Evolutionary conservation across 768 basidiomycete genomes (phyloP).

Genomic region (Boletales sp.): DNA sequence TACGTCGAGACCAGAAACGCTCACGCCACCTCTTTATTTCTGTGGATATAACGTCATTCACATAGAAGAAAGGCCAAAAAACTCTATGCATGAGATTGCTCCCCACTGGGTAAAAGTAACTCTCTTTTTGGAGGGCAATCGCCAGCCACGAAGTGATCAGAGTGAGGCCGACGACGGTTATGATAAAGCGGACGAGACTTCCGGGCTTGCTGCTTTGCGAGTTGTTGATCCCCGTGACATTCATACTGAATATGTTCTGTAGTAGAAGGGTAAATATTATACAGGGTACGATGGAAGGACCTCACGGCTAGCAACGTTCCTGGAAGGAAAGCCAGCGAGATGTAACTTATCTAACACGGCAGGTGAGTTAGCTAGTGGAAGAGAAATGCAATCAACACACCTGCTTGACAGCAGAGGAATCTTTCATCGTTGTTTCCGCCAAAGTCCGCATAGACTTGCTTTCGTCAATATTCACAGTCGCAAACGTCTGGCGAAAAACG

Average conservation of each 20-base stretch:
- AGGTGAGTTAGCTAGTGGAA: background rate
- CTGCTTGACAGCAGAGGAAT: slow-evolving; percentile 19
- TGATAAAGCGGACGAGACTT: slow-evolving; percentile 39
- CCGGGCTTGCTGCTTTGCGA: slow-evolving; percentile 8
- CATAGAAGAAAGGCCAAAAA: slow-evolving; percentile 22
- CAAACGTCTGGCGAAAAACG: slow-evolving; percentile 42
- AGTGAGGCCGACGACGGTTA: slow-evolving; percentile 42
- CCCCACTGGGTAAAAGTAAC: slow-evolving; percentile 5
- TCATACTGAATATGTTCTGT: slow-evolving; percentile 31
- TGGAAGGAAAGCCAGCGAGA: slow-evolving; percentile 58
- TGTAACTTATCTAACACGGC: slow-evolving; percentile 42
- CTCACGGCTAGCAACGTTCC: slow-evolving; percentile 39
- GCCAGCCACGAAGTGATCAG: slow-evolving; percentile 50
- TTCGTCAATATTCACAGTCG: slow-evolving; percentile 50
- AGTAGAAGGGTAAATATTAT: slow-evolving; percentile 13
- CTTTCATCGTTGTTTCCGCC: background rate
- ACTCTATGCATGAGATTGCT: slow-evolving; percentile 10
- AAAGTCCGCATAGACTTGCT: slow-evolving; percentile 23
- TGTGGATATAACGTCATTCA: slow-evolving; percentile 1
- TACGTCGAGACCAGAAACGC: background rate
- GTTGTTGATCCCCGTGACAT: slow-evolving; percentile 26
- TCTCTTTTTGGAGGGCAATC: slow-evolving; percentile 43
- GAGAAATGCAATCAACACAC: slow-evolving; percentile 3
- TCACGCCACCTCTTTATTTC: background rate
- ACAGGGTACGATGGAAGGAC: background rate